A percentile compares a stretch with the other conserved stretches of the same genome.
phyloP scores from a whole-genome alignment of 2,329 filamentous ascomycete genomes.

The Coniochaeta sp. region DNA sequence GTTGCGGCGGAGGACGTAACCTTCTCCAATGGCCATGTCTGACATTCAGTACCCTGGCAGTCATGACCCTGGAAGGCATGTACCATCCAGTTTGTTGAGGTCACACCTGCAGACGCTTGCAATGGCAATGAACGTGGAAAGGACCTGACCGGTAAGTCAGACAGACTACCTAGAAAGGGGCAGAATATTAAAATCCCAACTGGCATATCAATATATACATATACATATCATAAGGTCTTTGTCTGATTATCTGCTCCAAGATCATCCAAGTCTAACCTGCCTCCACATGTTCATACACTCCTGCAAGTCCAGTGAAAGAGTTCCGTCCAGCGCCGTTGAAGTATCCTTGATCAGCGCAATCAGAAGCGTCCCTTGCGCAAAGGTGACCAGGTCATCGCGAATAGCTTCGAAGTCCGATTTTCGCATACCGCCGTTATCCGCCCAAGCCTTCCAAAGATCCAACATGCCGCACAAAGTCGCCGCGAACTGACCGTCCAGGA shows the following conservation, averaged over 20 bases:
- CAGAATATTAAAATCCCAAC: no score
- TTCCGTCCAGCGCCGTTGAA: constrained; percentile 35
- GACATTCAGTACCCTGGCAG: no score
- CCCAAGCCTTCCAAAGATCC: constrained; percentile 46
- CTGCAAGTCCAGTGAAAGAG: constrained; percentile 43
- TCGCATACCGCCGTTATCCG: constrained; percentile 46
- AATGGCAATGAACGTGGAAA: no score
- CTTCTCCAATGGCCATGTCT: no score
- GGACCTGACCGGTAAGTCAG: no score
- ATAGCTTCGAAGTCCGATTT: constrained; percentile 32
- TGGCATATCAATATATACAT: no score
- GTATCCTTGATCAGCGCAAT: constrained; percentile 40
- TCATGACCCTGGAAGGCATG: no score
- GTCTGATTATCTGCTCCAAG: neutral
- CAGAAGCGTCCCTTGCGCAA: constrained; percentile 40
- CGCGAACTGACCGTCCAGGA: constrained; percentile 38
- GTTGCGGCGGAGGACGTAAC: no score
- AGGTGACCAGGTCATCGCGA: constrained; percentile 28
- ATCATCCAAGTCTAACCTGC: constrained; percentile 40
- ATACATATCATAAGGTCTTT: no score
- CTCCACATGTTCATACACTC: constrained; percentile 48
- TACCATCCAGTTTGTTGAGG: no score
- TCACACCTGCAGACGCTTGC: no score
- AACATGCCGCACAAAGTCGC: constrained; percentile 32
- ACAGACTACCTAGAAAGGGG: no score